These are phyloP conservation scores for Penicillium concentricum DNA, from an alignment of 2,329 filamentous ascomycete species.

Conservation along the genomic window DNA sequence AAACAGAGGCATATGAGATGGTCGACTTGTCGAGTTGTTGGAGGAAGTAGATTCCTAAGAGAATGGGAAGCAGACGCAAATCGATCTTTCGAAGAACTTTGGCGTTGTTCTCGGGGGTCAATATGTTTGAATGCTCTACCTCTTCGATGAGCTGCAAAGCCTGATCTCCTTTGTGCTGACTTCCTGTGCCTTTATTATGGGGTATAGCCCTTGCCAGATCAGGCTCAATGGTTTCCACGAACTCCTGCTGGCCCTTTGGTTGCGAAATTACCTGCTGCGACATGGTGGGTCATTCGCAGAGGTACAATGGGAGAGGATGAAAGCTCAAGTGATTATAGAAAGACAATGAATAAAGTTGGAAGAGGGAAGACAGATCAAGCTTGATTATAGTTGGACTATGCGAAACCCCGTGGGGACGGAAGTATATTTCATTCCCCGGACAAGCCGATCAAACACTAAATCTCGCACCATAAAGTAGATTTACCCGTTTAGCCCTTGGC, in stretches of 20 bases:
- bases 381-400: conserved; percentile 2
- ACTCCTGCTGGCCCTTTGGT: conserved; percentile 21
- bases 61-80: conserved; percentile 52
- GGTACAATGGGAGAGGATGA: not conserved
- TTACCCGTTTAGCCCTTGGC: not conserved
- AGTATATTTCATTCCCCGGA: conserved; percentile 19
- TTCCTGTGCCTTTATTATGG: not conserved
- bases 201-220: not conserved
- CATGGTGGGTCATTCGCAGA: conserved; percentile 12
- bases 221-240: conserved; percentile 27
- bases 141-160: conserved; percentile 52
- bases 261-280: conserved; percentile 17
- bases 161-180: conserved; percentile 41
- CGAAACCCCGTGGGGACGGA: conserved; percentile 28
- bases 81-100: conserved; percentile 54
- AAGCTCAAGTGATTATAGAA: not conserved
- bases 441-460: conserved; percentile 14
- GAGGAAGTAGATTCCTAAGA: conserved; percentile 62
- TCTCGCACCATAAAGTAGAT: not conserved
- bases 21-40: conserved; percentile 65
- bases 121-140: conserved; percentile 46
- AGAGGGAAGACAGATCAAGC: not conserved
- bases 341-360: not conserved
- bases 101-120: conserved; percentile 55
- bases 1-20: conserved; percentile 61